Percentiles rank a stretch among this genome's conserved stretches.
Evolutionary conservation across 495 filamentous ascomycete species (phyloP).

Genomic region (Hypoxylon crocopeplum): DNA sequence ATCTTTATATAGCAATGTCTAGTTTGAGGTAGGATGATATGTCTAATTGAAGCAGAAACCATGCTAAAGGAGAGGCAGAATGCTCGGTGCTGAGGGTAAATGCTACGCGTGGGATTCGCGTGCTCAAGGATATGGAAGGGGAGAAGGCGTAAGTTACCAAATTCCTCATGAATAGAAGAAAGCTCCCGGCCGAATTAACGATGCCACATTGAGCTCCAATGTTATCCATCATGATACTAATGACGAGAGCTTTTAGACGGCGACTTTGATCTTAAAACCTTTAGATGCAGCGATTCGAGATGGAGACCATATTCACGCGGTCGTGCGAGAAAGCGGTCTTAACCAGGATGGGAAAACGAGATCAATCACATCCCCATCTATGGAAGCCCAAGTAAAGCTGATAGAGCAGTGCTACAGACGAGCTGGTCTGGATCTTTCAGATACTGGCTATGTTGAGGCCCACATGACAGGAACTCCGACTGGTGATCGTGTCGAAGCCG

Average conservation of each 20-base stretch:
- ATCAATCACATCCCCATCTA: constrained; percentile 59
- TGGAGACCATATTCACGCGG: constrained; percentile 57
- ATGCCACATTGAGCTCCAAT: no score
- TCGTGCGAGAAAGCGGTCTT: constrained; percentile 58
- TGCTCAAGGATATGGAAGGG: constrained; percentile 69
- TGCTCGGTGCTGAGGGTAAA: constrained; percentile 44
- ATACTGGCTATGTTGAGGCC: constrained; percentile 57
- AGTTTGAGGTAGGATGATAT: no score
- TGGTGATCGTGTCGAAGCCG: constrained; percentile 62
- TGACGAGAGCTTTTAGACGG: background rate
- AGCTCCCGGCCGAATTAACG: no score
- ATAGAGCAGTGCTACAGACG: constrained; percentile 55
- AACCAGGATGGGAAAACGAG: constrained; percentile 59
- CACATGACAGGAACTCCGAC: constrained; percentile 52
- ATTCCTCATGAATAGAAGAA: no score
- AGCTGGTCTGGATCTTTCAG: constrained; percentile 50
- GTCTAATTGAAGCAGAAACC: no score
- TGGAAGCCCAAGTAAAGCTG: constrained; percentile 56
- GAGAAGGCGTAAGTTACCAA: constrained; percentile 53
- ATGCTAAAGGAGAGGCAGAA: background rate
- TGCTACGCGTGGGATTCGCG: constrained; percentile 51
- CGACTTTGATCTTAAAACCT: constrained; percentile 58
- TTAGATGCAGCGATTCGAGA: constrained; percentile 52
- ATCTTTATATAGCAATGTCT: constrained; percentile 54
- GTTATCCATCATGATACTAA: no score